These are phyloP conservation scores for Plasmodium vinckei DNA, from an alignment of 169 alveolate genomes.

Conservation along the genomic window DNA sequence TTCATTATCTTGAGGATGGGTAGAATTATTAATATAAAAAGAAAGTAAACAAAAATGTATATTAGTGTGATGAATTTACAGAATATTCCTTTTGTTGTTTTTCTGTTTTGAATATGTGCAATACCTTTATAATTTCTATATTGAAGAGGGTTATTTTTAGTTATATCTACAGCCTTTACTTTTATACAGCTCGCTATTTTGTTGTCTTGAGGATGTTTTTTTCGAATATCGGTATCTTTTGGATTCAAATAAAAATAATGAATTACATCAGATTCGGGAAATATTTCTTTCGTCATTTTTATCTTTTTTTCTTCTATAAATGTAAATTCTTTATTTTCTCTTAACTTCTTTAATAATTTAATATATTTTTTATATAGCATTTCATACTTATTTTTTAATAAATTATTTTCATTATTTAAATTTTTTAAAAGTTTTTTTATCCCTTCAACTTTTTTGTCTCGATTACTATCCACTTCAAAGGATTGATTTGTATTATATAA, in stretches of 20 bases:
- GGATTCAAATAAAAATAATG: slow-evolving; percentile 55
- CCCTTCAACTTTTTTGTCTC: slow-evolving; percentile 1
- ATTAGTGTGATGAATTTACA: no score
- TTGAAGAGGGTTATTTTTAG: not conserved
- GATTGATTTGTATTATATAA: not conserved
- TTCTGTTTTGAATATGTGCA: no score
- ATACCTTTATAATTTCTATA: slow-evolving; percentile 44
- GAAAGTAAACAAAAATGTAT: no score
- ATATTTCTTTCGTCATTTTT: slow-evolving; percentile 14
- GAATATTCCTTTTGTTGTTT: no score
- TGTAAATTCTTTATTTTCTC: slow-evolving; percentile 44
- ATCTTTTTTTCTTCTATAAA: slow-evolving; percentile 30
- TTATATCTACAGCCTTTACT: slow-evolving; percentile 45
- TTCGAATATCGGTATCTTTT: not conserved
- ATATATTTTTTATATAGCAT: slow-evolving; percentile 37
- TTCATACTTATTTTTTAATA: slow-evolving; percentile 46
- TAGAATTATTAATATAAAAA: no score
- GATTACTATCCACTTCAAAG: not conserved
- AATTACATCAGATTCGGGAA: slow-evolving; percentile 22
- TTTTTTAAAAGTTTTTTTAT: slow-evolving; percentile 17
- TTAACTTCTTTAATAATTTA: slow-evolving; percentile 14
- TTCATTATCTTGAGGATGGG: not conserved
- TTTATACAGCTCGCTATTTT: slow-evolving; percentile 45
- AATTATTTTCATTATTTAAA: slow-evolving; percentile 35
- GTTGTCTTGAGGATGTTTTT: slow-evolving; percentile 2